Conservation (phyloP, 208 protist species). For the Leishmania amazonensis region DNA sequence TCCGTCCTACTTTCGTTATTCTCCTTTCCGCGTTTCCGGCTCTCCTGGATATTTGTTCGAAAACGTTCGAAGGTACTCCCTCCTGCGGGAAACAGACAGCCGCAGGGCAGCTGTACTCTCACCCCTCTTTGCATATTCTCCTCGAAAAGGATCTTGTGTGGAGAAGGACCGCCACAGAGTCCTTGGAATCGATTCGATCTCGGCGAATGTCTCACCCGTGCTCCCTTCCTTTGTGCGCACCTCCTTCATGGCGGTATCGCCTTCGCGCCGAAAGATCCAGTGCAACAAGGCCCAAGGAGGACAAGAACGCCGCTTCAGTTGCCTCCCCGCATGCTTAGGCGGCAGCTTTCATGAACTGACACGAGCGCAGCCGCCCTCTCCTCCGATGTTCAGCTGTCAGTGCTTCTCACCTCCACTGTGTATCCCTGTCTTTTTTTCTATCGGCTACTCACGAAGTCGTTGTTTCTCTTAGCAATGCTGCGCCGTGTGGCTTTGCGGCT, state of each 20-base stretch:
- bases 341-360: not conserved
- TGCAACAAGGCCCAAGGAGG: no score
- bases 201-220: not conserved
- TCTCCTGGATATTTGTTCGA: not conserved
- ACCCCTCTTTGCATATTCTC: no score
- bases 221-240: not conserved
- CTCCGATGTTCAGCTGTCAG: not conserved
- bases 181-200: not conserved
- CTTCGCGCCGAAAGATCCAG: not conserved
- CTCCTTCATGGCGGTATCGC: not conserved
- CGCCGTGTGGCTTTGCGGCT: constrained; percentile 15
- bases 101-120: not conserved
- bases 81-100: not conserved
- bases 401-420: not conserved
- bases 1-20: not conserved
- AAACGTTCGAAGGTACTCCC: not conserved
- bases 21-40: not conserved
- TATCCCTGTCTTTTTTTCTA: not conserved
- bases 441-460: not conserved
- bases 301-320: not conserved
- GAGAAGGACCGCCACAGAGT: not conserved
- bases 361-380: not conserved
- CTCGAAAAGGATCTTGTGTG: not conserved
- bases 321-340: not conserved
- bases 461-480: constrained; percentile 1